phyloP scores from a whole-genome alignment of 345 rosid genomes.

The Nephelium lappaceum region DNA sequence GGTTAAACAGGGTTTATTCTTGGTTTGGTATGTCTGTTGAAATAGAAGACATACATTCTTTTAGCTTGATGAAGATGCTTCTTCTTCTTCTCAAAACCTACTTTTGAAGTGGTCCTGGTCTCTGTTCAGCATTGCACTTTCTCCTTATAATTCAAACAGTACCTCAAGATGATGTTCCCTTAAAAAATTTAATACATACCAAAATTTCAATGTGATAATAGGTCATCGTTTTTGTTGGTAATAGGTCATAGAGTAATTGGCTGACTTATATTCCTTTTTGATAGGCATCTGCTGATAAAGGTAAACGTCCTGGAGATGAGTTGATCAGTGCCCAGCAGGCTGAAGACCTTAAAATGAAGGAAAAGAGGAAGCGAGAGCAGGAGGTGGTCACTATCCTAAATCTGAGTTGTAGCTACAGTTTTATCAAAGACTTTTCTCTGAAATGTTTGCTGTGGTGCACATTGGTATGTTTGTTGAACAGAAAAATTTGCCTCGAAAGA shows the following conservation, averaged over 20 bases:
- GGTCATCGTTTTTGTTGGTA: not conserved
- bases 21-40: not conserved
- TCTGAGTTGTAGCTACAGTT: slow-evolving; percentile 13
- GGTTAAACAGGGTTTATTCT: not conserved
- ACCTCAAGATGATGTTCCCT: not conserved
- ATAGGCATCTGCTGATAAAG: slow-evolving; percentile 61
- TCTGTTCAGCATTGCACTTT: not conserved
- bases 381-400: slow-evolving; percentile 54
- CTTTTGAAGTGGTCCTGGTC: no score
- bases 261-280: not conserved
- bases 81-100: not conserved
- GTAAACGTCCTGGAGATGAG: slow-evolving; percentile 52
- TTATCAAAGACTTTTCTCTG: slow-evolving; percentile 8
- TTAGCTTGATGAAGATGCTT: not conserved
- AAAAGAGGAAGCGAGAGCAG: slow-evolving; percentile 84
- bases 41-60: not conserved
- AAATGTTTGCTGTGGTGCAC: slow-evolving; percentile 17
- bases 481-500: slow-evolving; percentile 89
- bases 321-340: slow-evolving; percentile 84
- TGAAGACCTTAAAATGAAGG: slow-evolving; percentile 89
- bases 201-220: not conserved
- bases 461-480: slow-evolving; percentile 35
- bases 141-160: not conserved
- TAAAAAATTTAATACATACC: not conserved
- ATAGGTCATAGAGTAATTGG: not conserved